phyloP scores from a whole-genome alignment of 2,329 filamentous ascomycete genomes.

The Fusarium palustre region DNA sequence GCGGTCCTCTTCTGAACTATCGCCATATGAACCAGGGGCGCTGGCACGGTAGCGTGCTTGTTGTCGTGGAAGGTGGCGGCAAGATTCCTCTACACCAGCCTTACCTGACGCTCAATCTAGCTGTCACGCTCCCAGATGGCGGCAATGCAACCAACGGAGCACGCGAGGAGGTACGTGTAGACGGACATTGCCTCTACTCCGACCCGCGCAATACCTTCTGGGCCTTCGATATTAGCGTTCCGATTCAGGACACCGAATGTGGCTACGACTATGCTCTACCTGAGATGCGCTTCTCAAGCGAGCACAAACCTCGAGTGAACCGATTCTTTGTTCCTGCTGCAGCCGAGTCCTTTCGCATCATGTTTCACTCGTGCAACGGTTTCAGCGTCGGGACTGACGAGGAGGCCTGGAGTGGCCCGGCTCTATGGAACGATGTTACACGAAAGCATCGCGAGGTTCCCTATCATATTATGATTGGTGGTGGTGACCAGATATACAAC shows the following conservation, averaged over 20 bases:
- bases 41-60: constrained; percentile 88
- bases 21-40: constrained; percentile 75
- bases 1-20: constrained; percentile 83
- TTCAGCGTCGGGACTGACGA: constrained; percentile 91
- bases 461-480: constrained; percentile 95
- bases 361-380: constrained; percentile 99
- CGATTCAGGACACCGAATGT: constrained; percentile 76
- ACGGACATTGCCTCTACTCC: constrained; percentile 70
- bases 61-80: constrained; percentile 81
- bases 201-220: constrained; percentile 84
- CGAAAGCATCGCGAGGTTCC: constrained; percentile 82
- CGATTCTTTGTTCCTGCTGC: constrained; percentile 87
- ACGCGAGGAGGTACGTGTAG: constrained; percentile 58
- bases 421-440: constrained; percentile 93
- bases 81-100: constrained; percentile 69
- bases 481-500: constrained; percentile 97
- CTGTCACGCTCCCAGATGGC: constrained; percentile 47
- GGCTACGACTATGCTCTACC: constrained; percentile 83
- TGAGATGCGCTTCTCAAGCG: constrained; percentile 70
- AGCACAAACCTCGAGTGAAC: constrained; percentile 69
- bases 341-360: constrained; percentile 93
- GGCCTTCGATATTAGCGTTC: constrained; percentile 86
- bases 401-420: constrained; percentile 87
- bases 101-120: constrained; percentile 64
- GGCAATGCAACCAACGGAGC: constrained; percentile 46